Conservation (phyloP, 1,284 basidiomycete genomes). For the Lentinus polychrous region DNA sequence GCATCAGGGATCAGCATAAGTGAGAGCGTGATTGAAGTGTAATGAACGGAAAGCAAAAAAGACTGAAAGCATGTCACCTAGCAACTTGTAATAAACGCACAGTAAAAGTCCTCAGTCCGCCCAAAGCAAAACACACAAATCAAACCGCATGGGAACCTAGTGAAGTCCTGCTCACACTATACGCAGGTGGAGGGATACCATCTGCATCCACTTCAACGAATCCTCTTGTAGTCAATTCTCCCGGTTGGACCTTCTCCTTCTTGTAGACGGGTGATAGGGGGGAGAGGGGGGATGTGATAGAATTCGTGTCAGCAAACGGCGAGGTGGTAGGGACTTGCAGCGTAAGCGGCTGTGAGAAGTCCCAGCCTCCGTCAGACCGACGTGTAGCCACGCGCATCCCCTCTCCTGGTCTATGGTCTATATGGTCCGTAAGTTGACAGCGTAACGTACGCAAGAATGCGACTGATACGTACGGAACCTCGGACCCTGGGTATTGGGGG, state of each 20-base stretch:
- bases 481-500: conserved; percentile 13
- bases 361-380: conserved; percentile 26
- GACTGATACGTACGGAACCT: conserved; percentile 17
- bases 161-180: conserved; percentile 5
- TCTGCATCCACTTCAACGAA: conserved; percentile 21
- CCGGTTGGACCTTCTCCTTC: conserved; percentile 18
- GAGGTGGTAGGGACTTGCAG: conserved; percentile 3
- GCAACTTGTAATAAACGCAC: background rate
- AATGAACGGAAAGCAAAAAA: no score
- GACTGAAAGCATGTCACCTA: no score
- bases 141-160: no score
- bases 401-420: conserved; percentile 25
- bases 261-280: conserved; percentile 12
- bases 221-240: conserved; percentile 23
- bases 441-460: background rate
- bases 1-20: no score
- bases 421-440: background rate
- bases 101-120: background rate
- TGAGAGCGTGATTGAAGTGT: no score
- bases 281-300: conserved; percentile 11
- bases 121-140: background rate
- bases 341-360: conserved; percentile 17
- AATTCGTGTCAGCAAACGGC: conserved; percentile 8
- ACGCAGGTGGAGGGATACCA: conserved; percentile 22
- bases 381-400: conserved; percentile 28